phyloP scores from a whole-genome alignment of 2,329 filamentous ascomycete species.

The Pezicula carpinea region DNA sequence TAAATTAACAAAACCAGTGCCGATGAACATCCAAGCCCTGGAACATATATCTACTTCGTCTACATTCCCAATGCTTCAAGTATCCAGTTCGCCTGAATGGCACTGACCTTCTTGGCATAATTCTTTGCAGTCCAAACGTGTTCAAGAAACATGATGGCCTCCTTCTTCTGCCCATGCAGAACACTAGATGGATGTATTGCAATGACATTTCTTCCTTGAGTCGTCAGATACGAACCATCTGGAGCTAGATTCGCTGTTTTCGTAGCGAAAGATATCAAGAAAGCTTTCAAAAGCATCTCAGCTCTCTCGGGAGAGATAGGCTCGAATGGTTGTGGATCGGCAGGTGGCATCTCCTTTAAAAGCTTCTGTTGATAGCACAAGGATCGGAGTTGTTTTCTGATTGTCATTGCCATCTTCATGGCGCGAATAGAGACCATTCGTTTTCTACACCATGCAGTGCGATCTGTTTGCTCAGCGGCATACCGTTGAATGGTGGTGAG shows the following conservation, averaged over 20 bases:
- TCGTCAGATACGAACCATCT: constrained; percentile 57
- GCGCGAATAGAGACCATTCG: constrained; percentile 54
- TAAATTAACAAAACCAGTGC: no score
- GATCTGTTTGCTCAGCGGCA: constrained; percentile 45
- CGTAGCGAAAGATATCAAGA: constrained; percentile 55
- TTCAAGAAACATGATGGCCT: constrained; percentile 65
- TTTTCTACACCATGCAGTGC: constrained; percentile 53
- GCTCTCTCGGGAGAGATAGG: constrained; percentile 51
- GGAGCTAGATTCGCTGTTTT: constrained; percentile 58
- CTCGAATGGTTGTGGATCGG: constrained; percentile 52
- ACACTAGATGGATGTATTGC: constrained; percentile 60
- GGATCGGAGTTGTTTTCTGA: constrained; percentile 55
- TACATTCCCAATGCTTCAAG: constrained; percentile 18
- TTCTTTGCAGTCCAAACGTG: constrained; percentile 63
- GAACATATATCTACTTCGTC: neutral
- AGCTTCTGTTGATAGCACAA: constrained; percentile 51
- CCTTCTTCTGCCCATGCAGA: constrained; percentile 56
- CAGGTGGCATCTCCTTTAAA: constrained; percentile 31
- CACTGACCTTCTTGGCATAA: constrained; percentile 62
- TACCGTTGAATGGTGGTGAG: constrained; percentile 60
- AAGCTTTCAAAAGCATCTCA: constrained; percentile 52
- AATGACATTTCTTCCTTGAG: constrained; percentile 55
- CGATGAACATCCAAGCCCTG: neutral
- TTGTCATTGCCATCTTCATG: constrained; percentile 58
- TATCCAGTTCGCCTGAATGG: constrained; percentile 57